Evolutionary conservation across 2,329 filamentous ascomycete genomes (phyloP).

Genomic region (Knufia fluminis): DNA sequence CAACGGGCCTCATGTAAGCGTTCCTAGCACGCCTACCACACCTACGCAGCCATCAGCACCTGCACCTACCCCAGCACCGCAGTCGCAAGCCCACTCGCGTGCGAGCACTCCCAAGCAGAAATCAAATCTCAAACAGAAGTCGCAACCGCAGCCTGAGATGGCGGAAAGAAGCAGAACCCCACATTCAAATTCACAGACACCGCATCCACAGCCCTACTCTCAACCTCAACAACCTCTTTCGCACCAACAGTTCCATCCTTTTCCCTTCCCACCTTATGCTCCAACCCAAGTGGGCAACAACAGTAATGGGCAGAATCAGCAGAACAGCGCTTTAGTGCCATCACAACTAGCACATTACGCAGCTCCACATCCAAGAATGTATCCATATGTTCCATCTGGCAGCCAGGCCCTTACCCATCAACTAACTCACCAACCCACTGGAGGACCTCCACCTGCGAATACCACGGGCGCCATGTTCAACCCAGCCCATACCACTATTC

Average conservation of each 20-base stretch:
- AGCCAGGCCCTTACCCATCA: not conserved
- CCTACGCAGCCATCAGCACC: constrained; percentile 14
- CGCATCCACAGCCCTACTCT: not conserved
- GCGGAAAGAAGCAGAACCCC: not conserved
- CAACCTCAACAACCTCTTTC: constrained; percentile 4
- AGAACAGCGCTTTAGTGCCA: constrained; percentile 10
- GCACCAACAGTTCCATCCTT: not conserved
- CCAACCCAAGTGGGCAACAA: constrained; percentile 1
- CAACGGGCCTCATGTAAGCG: constrained; percentile 8
- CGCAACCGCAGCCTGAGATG: constrained; percentile 7
- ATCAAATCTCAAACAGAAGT: constrained; percentile 4
- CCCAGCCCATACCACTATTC: constrained; percentile 1
- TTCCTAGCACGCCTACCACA: constrained; percentile 13
- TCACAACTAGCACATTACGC: constrained; percentile 9
- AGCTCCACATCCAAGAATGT: constrained; percentile 6
- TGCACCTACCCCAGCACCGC: constrained; percentile 9
- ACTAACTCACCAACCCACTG: not conserved
- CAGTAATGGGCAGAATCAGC: not conserved
- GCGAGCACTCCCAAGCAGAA: not conserved
- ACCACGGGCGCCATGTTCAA: not conserved
- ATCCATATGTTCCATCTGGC: constrained; percentile 2
- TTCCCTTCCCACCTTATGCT: constrained; percentile 7
- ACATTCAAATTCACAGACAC: constrained; percentile 3
- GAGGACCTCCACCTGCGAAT: not conserved
- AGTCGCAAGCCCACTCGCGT: not conserved